Conservation (phyloP, 2,329 filamentous ascomycete species). For the Geosmithia morbida region DNA sequence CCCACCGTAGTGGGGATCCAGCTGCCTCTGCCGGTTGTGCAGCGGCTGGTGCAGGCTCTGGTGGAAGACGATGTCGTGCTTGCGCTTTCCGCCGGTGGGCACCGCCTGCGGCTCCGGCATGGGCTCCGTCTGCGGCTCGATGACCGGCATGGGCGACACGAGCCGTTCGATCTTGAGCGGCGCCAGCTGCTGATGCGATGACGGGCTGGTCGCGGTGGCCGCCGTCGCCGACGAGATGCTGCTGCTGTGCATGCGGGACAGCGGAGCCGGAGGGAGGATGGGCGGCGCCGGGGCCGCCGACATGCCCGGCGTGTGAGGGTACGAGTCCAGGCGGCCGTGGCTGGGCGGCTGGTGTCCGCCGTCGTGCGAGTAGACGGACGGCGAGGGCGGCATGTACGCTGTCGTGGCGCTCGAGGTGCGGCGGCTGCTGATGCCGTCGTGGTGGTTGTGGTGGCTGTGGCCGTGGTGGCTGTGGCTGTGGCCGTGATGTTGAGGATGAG, state of each 20-base stretch:
- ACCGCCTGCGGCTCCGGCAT: slow-evolving; percentile 10
- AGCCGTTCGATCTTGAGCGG: not conserved
- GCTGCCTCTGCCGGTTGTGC: slow-evolving; percentile 21
- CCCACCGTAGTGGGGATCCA: slow-evolving; percentile 13
- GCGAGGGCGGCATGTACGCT: slow-evolving; percentile 24
- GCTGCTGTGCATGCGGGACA: not conserved
- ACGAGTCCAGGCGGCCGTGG: not conserved
- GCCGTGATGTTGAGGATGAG: too few relatives aligned
- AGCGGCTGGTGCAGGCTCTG: slow-evolving; percentile 14
- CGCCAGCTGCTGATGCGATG: not conserved
- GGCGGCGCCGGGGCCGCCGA: not conserved
- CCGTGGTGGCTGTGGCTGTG: too few relatives aligned
- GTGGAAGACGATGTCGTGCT: slow-evolving; percentile 19
- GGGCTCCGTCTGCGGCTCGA: slow-evolving; percentile 18
- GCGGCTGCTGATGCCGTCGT: slow-evolving; percentile 7
- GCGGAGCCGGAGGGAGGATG: not conserved
- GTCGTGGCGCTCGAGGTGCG: slow-evolving; percentile 15
- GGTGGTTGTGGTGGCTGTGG: slow-evolving; percentile 16
- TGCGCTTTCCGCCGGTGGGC: slow-evolving; percentile 19
- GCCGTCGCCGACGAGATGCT: not conserved
- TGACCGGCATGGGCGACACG: slow-evolving; percentile 6
- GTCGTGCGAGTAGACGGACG: slow-evolving; percentile 13
- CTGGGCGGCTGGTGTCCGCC: slow-evolving; percentile 8
- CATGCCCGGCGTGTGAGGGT: not conserved
- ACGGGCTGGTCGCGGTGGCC: not conserved